Evolutionary conservation across 306 rosid genomes (phyloP), one percentile per base, ranked within the genome.

Genomic region (Dalbergia cochinchinensis): DNA sequence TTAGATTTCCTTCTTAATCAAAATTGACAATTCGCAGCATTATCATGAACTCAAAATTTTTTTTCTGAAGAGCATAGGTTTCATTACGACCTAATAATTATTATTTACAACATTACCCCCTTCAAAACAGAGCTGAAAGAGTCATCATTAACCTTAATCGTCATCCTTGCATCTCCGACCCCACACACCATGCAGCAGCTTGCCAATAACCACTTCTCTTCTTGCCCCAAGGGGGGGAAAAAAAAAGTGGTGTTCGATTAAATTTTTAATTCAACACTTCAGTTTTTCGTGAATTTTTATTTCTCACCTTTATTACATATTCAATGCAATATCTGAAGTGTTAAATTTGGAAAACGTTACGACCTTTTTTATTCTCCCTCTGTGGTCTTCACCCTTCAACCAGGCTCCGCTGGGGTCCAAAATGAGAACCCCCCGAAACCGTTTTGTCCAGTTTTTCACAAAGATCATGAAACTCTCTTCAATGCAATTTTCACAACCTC

Each of bases 121-220:
- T 54, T 76, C 71, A 80, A 70, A 80, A 85, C 81, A 74, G 83
- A 12, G 20, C 31, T 26, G 31, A 26, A 26, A 26, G 31, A 4
- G 4, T 7, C 70, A 47, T 59, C 57, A 80, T 62, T 62, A 34
- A 18, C 76, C 60, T 57, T 58, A 5, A 26, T 71, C 78, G 58
- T 78, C 86, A 53, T 45, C 71, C 82, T 77, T 83, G 59, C 63
- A 35, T 33, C 71, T 19, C 73, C 83, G 57, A 66, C 59, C 80
- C 65, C 55, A 62, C 81, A 65, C 76, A 26, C 31, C 2, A 26
- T 26, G 6, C 5, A 4, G 41, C 41, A 37, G 41, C 86, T 77
- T 60, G 65, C 65, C 41, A 78, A 26, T 1, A n/a, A 19, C n/a
- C 73, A 18, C 20, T 69, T 13, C 53, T 53, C 14, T 9, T 11